Evolutionary conservation across 352 stramenopile species (phyloP), one percentile per base, ranked within the genome.

Genomic region (Globisporangium acanthophoron): DNA sequence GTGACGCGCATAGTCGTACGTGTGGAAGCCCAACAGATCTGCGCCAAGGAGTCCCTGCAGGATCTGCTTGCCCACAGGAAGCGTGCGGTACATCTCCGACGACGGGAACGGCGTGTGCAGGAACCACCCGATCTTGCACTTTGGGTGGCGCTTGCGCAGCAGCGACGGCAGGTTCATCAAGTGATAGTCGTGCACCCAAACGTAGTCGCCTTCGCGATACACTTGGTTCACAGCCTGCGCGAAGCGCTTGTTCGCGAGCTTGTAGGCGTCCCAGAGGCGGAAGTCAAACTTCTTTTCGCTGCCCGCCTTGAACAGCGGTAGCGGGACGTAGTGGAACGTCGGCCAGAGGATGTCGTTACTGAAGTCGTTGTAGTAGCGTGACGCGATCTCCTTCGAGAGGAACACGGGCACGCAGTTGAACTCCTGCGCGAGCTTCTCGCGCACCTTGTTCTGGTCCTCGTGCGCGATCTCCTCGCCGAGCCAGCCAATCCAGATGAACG

Each of bases 201-300:
- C 81, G 18, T 76, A 76, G 65, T 96, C 87, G 61, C 85, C 87
- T 69, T 94, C 83, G 35, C 93, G 89, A 62, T 92, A 94, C 31
- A 95, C 77, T 56, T 91, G 82, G 16, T 76, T 80, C 29, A 95
- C 88, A 2, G 85, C 79, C 55, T 94, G 82, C 11, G 87, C 87
- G 65, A 95, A 96, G 56, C 70, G 79, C 58, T 88, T 78, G 61
- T 96, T 96, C 3, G 85, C 87, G 18, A 80, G 84, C 65, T 93
- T 87, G 65, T 96, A 96, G 3, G 85, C 87, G 44, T 86, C 71
- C 86, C 87, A 96, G 64, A 92, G 71, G 0, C 77, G 71, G 50
- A 91, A 92, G 52, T 97, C 89, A 61, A 97, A 97, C 61, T 96
- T 96, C 66, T 96, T 96, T 54, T 97, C 87, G 43, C 67, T 88